phyloP scores from a whole-genome alignment of 306 rosid species.

The Cicer pinnatifidum region DNA sequence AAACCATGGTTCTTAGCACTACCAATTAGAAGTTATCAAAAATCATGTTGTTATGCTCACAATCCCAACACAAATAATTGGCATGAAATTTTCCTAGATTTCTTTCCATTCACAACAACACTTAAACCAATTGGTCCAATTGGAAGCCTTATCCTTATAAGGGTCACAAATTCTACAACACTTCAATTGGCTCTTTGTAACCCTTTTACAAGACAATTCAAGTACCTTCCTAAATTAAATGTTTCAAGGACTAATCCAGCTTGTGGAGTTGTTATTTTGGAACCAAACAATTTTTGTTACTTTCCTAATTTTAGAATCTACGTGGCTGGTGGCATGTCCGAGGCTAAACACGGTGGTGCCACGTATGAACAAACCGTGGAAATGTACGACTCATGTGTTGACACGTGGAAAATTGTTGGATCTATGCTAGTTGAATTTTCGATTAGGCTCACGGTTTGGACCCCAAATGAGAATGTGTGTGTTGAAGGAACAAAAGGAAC shows the following conservation, averaged over 20 bases:
- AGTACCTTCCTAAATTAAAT: constrained; percentile 54
- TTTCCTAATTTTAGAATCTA: constrained; percentile 52
- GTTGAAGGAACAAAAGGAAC: constrained; percentile 40
- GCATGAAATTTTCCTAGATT: constrained; percentile 61
- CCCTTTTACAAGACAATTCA: constrained; percentile 66
- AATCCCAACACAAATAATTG: constrained; percentile 58
- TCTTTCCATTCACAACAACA: constrained; percentile 44
- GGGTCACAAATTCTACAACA: constrained; percentile 45
- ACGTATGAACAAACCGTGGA: constrained; percentile 59
- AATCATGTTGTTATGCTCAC: constrained; percentile 53
- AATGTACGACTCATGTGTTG: constrained; percentile 60
- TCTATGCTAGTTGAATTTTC: constrained; percentile 65
- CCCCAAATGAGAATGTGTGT: constrained; percentile 66
- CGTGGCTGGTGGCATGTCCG: constrained; percentile 76
- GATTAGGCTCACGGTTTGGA: constrained; percentile 81
- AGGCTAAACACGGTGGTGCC: constrained; percentile 49
- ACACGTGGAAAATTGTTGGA: constrained; percentile 59
- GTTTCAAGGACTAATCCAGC: constrained; percentile 73
- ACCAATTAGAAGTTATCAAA: constrained; percentile 49
- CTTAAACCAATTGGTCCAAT: constrained; percentile 52
- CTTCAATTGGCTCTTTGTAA: constrained; percentile 62
- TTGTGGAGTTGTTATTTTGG: constrained; percentile 49
- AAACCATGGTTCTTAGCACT: constrained; percentile 73
- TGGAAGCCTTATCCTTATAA: constrained; percentile 58
- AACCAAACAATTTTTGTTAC: neutral